Base-by-base conservation (phyloP, 2,329 filamentous ascomycete genomes). In the Sclerotinia minor region DNA sequence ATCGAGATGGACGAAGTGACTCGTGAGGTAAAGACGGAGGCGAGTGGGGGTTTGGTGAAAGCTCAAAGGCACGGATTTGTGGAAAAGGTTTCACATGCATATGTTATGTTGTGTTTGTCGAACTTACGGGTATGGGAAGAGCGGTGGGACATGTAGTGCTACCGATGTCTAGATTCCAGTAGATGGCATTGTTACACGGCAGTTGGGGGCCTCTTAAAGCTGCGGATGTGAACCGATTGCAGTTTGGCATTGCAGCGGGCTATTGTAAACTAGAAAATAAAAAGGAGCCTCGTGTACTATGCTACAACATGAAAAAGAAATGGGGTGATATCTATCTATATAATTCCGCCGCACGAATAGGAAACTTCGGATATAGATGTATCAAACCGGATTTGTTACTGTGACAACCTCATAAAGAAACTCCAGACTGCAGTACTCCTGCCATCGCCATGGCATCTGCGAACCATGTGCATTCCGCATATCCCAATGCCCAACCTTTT, bases 361-460 rank as follows among this genome's bases (percentile, higher is more conserved):
- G 19, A 45, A 49, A 29, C 58, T 29, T 19, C 44, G 17, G 44
- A 61, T 49, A 32, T 29, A 29, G 26, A 47, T 61, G 11, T 50
- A 38, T 29, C 44, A 38, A 32, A 50, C 58, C 44, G 50, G 7
- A 35, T 61, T 29, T 38, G 58, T 35, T 21, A 11, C 15, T 17
- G 26, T 19, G 32, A 55, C 19, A 50, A 38, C 29, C 21, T n/a
- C 32, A 35, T 50, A 50, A 52, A 41, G 45, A 63, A 38, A 52
- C 32, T 41, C 59, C 59, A 26, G 19, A 63, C 47, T 63, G 59
- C 45, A 17, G 29, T 49, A 60, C 58, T 60, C 58, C 59, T 26
- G 59, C 32, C 59, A 63, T 35, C 45, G 32, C 45, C 59, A 63
- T 63, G 45, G 29, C 59, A 50, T 50, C 45, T 63, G 24, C 45